Conservation (phyloP, 305 asterid genomes). For the Fraxinus platypoda region DNA sequence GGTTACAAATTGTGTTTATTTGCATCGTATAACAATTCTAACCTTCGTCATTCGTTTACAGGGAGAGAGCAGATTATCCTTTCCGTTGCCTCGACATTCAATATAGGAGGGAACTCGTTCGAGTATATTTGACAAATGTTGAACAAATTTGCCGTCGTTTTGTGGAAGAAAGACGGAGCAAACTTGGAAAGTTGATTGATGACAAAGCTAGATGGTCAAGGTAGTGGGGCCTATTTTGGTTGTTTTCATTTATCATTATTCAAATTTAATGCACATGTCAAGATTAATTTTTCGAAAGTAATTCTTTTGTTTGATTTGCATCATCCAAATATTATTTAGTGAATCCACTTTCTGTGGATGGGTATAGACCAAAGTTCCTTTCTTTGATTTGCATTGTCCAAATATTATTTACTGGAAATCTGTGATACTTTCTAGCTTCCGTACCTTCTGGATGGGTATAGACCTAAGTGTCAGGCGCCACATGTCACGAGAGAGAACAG, state of each 20-base stretch:
- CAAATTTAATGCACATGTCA: background rate
- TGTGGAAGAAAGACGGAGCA: constrained; percentile 78
- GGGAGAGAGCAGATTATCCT: constrained; percentile 94
- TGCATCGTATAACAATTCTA: background rate
- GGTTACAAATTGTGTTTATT: background rate
- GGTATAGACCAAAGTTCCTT: constrained; percentile 50
- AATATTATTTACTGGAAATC: background rate
- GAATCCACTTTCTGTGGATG: constrained; percentile 70
- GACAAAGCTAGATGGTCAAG: constrained; percentile 95
- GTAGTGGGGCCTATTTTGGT: constrained; percentile 39
- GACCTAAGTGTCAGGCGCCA: constrained; percentile 62
- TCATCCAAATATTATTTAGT: background rate
- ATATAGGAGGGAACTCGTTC: constrained; percentile 92
- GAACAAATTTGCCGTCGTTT: constrained; percentile 95
- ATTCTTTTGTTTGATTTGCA: background rate
- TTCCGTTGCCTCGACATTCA: constrained; percentile 91
- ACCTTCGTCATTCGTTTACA: constrained; percentile 30
- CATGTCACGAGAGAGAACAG: constrained; percentile 79
- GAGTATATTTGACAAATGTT: constrained; percentile 90
- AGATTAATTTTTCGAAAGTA: background rate
- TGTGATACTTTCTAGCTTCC: constrained; percentile 53
- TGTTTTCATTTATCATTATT: background rate
- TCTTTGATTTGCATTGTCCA: background rate
- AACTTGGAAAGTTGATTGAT: constrained; percentile 80
- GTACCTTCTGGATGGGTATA: constrained; percentile 84